Base-by-base conservation (phyloP, 163 green algal genomes). In the Botryococcus braunii region DNA sequence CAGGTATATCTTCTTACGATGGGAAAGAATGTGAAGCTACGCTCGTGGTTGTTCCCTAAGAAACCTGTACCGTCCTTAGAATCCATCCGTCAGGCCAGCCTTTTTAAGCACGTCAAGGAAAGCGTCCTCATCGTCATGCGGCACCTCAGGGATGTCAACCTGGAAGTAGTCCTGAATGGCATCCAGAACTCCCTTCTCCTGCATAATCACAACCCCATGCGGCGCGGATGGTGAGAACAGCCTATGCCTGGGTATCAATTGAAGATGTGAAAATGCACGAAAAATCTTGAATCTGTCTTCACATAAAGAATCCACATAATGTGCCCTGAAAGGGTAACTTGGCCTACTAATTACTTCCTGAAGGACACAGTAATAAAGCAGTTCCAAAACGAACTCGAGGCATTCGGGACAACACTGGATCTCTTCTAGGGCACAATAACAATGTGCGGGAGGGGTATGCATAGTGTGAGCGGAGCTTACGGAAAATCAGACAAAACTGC, bases 91-190 rank as follows among this genome's bases (percentile, higher is more conserved):
- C 5, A 97, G 79, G 9, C 91, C 91, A 31, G 91, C 91, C 49
- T 93, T 78, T 50, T 87, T 84, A 0, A 97, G 77, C 11, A 95
- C 84, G 32, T 82, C 73, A n/a, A 96, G 58, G 71, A 99, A 98
- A 39, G 77, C 66, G n/a, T 97, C 91, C 69, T 98, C 94, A 57
- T 98, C 86, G 65, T 97, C 85, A 55, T 79, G 93, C 4, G 81
- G 69, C 34, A 99, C 80, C 64, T 91, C 86, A 29, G 70, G 80
- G 52, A 97, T 96, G 6, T 78, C 41, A 74, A 89, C 87, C 49
- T 96, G 84, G 80, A 96, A 97, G 80, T 97, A 95, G 27, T 64
- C 75, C 3, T 69, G 71, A 60, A 97, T 95, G 29, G 79, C 55
- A 36, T 88, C 72, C 32, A 97, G 71, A n/a, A 95, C 71, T 0